A percentile compares a stretch with the other conserved stretches of the same genome.
Evolutionary conservation across 192 early-diverging fungal genomes (phyloP).

Genomic region (Podila minutissima): DNA sequence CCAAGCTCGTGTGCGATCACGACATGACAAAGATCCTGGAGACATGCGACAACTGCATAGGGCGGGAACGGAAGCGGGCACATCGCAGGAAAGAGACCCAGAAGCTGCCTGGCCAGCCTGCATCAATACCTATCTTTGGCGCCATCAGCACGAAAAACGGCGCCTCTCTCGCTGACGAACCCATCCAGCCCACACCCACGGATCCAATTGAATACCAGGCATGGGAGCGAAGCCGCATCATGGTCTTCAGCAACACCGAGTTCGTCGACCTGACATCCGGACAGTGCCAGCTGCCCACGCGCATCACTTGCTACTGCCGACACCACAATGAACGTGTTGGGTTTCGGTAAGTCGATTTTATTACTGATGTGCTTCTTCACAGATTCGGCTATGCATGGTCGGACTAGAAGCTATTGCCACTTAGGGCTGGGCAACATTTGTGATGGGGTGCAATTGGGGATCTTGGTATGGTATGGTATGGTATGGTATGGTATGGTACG

Average conservation of each 20-base stretch:
- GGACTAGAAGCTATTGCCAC: neutral
- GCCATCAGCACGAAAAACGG: constrained; percentile 30
- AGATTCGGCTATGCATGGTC: neutral
- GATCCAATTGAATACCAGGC: constrained; percentile 40
- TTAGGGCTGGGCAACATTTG: neutral
- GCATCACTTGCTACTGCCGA: constrained; percentile 89
- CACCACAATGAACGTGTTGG: constrained; percentile 51
- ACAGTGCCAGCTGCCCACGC: constrained; percentile 75
- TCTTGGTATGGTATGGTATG: no score
- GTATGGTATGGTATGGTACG: no score
- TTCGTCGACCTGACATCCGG: constrained; percentile 40
- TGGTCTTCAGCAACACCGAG: constrained; percentile 51
- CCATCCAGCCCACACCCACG: constrained; percentile 43
- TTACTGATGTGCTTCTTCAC: neutral
- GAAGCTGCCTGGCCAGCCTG: constrained; percentile 27
- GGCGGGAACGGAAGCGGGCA: constrained; percentile 48
- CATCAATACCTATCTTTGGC: constrained; percentile 49
- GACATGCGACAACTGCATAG: constrained; percentile 50
- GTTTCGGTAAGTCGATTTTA: constrained; percentile 38
- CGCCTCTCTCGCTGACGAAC: constrained; percentile 17
- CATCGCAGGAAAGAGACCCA: constrained; percentile 47
- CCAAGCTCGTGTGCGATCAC: constrained; percentile 43
- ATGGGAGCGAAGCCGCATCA: constrained; percentile 40
- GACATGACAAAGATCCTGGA: constrained; percentile 45
- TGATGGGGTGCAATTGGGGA: neutral